phyloP scores from a whole-genome alignment of 2,329 filamentous ascomycete genomes.

The Colletotrichum musae region DNA sequence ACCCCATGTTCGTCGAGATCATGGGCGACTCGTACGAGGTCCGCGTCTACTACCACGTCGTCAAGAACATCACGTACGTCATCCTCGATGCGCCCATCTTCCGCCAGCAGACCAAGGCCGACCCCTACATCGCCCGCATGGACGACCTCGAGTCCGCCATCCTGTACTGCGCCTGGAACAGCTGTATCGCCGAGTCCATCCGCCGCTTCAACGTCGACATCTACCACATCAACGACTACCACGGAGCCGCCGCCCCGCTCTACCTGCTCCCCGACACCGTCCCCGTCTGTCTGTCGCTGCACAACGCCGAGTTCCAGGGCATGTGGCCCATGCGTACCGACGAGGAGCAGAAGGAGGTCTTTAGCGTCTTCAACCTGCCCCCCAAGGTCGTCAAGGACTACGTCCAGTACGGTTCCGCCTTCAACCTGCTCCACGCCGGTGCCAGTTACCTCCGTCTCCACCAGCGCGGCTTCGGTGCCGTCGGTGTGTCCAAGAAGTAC shows the following conservation, averaged over 20 bases:
- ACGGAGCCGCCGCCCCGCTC: slow-evolving; percentile 74
- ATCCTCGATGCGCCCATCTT: slow-evolving; percentile 78
- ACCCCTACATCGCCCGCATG: slow-evolving; percentile 78
- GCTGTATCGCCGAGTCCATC: slow-evolving; percentile 76
- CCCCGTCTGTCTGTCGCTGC: slow-evolving; percentile 74
- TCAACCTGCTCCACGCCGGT: slow-evolving; percentile 78
- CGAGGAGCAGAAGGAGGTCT: slow-evolving; percentile 74
- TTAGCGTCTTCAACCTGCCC: slow-evolving; percentile 74
- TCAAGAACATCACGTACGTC: slow-evolving; percentile 78
- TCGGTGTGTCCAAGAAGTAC: slow-evolving; percentile 78
- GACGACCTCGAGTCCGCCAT: slow-evolving; percentile 78
- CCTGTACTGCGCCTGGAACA: slow-evolving; percentile 80
- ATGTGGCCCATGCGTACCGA: slow-evolving; percentile 77
- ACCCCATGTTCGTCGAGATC: slow-evolving; percentile 74
- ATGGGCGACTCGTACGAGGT: slow-evolving; percentile 73
- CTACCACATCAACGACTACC: slow-evolving; percentile 79
- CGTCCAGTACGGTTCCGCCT: slow-evolving; percentile 78
- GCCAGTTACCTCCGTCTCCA: slow-evolving; percentile 76
- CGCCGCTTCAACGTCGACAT: slow-evolving; percentile 74
- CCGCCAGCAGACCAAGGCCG: slow-evolving; percentile 72
- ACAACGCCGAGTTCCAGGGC: slow-evolving; percentile 80
- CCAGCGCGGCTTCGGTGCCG: slow-evolving; percentile 77
- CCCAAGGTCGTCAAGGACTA: slow-evolving; percentile 71
- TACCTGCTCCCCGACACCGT: slow-evolving; percentile 75
- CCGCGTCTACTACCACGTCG: slow-evolving; percentile 73